Evolutionary conservation across 176 grass and related monocot species (phyloP).

Genomic region (Carex myosuroides): DNA sequence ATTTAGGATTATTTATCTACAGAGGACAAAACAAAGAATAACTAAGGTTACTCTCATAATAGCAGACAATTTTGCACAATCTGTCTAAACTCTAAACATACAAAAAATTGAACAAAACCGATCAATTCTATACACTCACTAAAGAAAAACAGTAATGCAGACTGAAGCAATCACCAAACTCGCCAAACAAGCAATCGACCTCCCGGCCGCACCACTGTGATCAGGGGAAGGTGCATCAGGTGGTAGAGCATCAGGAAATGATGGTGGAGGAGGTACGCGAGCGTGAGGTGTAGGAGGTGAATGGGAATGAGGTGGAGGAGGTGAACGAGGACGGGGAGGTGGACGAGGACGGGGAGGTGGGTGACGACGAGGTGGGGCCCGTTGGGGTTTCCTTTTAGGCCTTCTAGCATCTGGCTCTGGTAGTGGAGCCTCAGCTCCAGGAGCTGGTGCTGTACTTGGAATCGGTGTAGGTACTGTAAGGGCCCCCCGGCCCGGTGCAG

Average conservation of each 20-base stretch:
- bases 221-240: conserved; percentile 41
- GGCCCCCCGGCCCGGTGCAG: not conserved
- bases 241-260: conserved; percentile 33
- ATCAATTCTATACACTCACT: conserved; percentile 29
- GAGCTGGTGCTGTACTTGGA: conserved; percentile 14
- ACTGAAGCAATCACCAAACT: conserved; percentile 13
- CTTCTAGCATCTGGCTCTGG: conserved; percentile 21
- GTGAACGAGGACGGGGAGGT: not conserved
- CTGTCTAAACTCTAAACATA: not conserved
- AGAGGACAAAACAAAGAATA: not conserved
- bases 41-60: not conserved
- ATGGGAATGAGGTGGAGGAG: not conserved
- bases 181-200: not conserved
- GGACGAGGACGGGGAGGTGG: not conserved
- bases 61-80: not conserved
- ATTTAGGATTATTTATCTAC: not conserved
- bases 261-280: not conserved
- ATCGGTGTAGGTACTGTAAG: not conserved
- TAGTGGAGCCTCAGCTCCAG: not conserved
- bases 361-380: too few species aligned
- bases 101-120: not conserved
- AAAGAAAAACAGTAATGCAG: conserved; percentile 1
- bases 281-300: not conserved
- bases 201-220: not conserved
- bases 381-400: too few species aligned